Evolutionary conservation across 2,329 filamentous ascomycete species (phyloP).

Genomic region (Hypoxylon sp.): DNA sequence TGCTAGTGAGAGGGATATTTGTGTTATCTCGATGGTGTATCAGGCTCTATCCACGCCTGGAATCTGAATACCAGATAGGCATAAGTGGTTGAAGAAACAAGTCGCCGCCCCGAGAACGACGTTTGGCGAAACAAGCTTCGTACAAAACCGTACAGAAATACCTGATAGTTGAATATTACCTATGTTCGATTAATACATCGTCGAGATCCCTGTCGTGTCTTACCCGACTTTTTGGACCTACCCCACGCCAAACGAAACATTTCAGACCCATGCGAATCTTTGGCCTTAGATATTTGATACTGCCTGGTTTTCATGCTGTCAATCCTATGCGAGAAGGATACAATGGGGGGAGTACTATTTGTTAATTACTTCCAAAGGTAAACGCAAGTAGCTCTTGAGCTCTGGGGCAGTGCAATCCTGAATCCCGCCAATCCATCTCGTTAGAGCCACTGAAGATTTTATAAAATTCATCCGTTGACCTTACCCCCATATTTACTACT

Average conservation of each 20-base stretch:
- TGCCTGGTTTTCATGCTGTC: conserved; percentile 12
- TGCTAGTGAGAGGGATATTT: background rate
- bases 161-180: conserved; percentile 9
- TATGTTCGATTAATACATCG: conserved; percentile 5
- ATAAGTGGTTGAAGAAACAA: background rate
- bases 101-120: conserved; percentile 1
- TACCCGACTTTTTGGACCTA: conserved; percentile 41
- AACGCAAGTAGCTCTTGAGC: conserved; percentile 5
- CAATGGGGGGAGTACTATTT: conserved; percentile 10
- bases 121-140: conserved; percentile 10
- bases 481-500: no score
- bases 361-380: background rate
- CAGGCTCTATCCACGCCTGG: background rate
- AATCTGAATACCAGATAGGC: background rate
- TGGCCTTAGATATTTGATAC: conserved; percentile 5
- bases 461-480: conserved; percentile 33
- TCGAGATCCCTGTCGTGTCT: conserved; percentile 40
- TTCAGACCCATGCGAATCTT: conserved; percentile 1
- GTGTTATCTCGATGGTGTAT: background rate
- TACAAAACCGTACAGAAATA: background rate
- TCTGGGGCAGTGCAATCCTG: conserved; percentile 32
- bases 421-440: conserved; percentile 27
- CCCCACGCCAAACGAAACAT: conserved; percentile 37
- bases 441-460: conserved; percentile 20
- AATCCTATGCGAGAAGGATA: conserved; percentile 12